phyloP scores from a whole-genome alignment of 371 early-diverging fungal species.

The Mortierella sp. region DNA sequence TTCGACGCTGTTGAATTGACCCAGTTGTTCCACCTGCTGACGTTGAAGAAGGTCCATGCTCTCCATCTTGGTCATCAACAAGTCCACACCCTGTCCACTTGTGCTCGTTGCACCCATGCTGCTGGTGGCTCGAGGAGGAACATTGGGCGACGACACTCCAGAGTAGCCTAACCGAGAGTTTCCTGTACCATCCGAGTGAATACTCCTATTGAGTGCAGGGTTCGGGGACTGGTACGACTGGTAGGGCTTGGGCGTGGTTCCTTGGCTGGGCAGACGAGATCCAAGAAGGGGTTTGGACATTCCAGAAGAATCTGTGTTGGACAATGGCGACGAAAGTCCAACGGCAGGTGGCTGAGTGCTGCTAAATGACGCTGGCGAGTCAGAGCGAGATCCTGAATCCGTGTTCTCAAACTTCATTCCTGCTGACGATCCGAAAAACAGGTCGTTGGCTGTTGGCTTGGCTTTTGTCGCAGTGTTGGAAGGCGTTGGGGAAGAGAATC shows the following conservation, averaged over 20 bases:
- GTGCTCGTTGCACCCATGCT: not conserved
- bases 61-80: constrained; percentile 12
- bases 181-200: constrained; percentile 20
- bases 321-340: constrained; percentile 24
- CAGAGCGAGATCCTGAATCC: constrained; percentile 17
- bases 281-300: constrained; percentile 30
- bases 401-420: constrained; percentile 23
- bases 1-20: constrained; percentile 29
- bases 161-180: constrained; percentile 5
- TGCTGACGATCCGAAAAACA: constrained; percentile 34
- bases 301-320: constrained; percentile 20
- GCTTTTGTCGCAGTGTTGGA: not conserved
- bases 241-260: not conserved
- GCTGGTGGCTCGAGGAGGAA: not conserved
- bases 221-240: constrained; percentile 17
- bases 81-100: constrained; percentile 3
- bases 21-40: constrained; percentile 50
- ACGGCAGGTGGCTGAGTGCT: constrained; percentile 19
- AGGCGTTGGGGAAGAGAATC: not conserved
- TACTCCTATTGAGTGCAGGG: not conserved
- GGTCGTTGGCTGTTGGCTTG: constrained; percentile 39
- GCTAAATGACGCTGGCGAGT: constrained; percentile 30
- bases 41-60: constrained; percentile 41
- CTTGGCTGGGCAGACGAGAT: constrained; percentile 14
- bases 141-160: not conserved